Evolutionary conservation across 2,329 filamentous ascomycete species (phyloP).

Genomic region (Ascochyta viciae-villosae): DNA sequence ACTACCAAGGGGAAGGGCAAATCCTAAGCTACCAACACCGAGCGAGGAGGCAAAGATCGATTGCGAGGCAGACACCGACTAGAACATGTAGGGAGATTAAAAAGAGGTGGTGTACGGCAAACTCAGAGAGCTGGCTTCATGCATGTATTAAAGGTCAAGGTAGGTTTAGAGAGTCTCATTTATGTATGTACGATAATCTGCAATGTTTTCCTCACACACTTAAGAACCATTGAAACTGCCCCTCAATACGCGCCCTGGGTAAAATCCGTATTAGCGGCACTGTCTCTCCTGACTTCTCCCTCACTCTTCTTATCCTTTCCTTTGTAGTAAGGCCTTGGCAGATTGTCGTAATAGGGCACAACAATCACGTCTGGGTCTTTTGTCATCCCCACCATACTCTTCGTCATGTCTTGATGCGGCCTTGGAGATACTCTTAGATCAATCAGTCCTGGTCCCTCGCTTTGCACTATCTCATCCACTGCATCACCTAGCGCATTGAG

Average conservation of each 20-base stretch:
- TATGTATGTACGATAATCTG: not conserved
- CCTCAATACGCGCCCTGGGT: not conserved
- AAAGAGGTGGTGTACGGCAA: not conserved
- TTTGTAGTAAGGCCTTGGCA: constrained; percentile 48
- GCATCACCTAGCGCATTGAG: constrained; percentile 28
- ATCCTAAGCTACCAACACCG: not conserved
- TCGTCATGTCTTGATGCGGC: constrained; percentile 42
- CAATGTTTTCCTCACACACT: not conserved
- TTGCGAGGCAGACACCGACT: not conserved
- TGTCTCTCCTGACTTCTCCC: not conserved
- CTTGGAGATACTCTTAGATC: constrained; percentile 51
- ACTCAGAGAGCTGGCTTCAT: not conserved
- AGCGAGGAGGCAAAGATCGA: not conserved
- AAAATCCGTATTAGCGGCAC: not conserved
- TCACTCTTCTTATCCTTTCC: not conserved
- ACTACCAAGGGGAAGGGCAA: not conserved
- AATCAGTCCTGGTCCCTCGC: constrained; percentile 45
- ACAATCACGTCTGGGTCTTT: constrained; percentile 54
- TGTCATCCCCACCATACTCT: constrained; percentile 54
- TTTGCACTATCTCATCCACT: constrained; percentile 41
- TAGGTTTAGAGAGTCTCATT: not conserved
- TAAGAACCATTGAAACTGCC: not conserved
- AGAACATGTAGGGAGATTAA: not conserved
- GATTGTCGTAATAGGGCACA: constrained; percentile 59
- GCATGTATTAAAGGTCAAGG: not conserved